Evolutionary conservation across 2,329 filamentous ascomycete genomes (phyloP), one percentile per base, ranked within the genome.

Genomic region (Aspergillus japonicus): DNA sequence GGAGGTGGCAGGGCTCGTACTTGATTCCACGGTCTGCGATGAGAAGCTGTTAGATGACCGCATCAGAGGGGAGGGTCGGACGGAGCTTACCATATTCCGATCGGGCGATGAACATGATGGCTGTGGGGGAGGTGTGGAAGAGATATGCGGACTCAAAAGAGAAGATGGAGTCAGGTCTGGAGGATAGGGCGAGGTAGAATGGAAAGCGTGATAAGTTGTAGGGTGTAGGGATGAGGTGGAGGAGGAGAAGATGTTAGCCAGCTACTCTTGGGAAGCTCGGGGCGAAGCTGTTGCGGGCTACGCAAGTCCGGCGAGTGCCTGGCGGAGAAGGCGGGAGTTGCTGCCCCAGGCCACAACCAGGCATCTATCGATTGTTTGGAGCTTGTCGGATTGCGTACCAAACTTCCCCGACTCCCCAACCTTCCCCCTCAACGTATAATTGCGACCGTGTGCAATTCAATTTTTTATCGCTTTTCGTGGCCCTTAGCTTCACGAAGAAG

Each of bases 81-180:
- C 59, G 66, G 57, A 74, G 77, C 89, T 83, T 85, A 95, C 94
- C 95, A 84, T 99, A 99, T 94, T 99, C 95, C 77, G 94, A 98
- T 83, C 95, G 91, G 86, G 95, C 93, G 87, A 99, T 98, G 87
- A 99, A 99, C 95, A 96, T 96, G 73, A 82, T 92, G 81, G 78
- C 75, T 67, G 79, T 78, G 69, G 59, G 49, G 49, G 42, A 19
- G 35, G 29, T 47, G 59, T 49, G 16, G 6, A 44, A 19, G 6
- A 19, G 39, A 44, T 31, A 56, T 47, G 31, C 54, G 29, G 51
- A 58, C 47, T 50, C 16, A 33, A 57, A 50, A 47, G 14, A 54
- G 31, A 44, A 12, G 26, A 29, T 2, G 8, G 7, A 8, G 26
- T 8, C 6, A 29, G 0, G 3, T 29, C 0, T 29, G 7, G 58